A percentile compares a stretch with the other conserved stretches of the same genome.
phyloP scores from a whole-genome alignment of 1,284 basidiomycete species.

The Microbotryomycetes sp. region DNA sequence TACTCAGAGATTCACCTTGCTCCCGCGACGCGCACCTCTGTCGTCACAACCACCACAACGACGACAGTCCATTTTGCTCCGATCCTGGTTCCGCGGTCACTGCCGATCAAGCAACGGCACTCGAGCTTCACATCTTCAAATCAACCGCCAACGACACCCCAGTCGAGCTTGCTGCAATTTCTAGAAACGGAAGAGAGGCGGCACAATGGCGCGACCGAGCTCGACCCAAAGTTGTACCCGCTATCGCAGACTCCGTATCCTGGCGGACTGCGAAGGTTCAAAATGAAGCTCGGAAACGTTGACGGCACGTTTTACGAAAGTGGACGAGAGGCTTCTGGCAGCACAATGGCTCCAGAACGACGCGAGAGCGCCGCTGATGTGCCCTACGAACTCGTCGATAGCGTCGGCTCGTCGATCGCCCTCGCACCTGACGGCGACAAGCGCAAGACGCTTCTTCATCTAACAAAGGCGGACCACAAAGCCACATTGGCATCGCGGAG shows the following conservation, averaged over 20 bases:
- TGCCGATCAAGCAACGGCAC: conserved; percentile 1
- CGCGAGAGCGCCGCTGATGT: neutral
- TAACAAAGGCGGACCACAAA: neutral
- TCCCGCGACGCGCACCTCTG: conserved; percentile 31
- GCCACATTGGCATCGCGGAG: neutral
- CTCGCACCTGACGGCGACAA: neutral
- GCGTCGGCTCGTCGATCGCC: neutral
- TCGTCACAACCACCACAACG: conserved; percentile 36
- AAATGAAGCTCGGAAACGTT: conserved; percentile 17
- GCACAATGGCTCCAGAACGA: no score
- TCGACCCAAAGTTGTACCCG: conserved; percentile 28
- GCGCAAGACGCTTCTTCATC: neutral
- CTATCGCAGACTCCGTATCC: conserved; percentile 18
- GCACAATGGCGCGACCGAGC: neutral
- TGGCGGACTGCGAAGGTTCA: conserved; percentile 7
- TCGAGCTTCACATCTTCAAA: conserved; percentile 14
- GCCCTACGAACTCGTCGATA: neutral
- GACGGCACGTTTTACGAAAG: conserved; percentile 15
- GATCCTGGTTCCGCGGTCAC: conserved; percentile 30
- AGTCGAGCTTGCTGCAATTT: neutral
- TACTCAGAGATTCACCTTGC: conserved; percentile 30
- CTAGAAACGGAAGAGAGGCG: neutral
- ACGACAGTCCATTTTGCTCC: conserved; percentile 37
- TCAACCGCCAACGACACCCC: no score
- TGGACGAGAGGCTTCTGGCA: neutral